Base-by-base conservation (phyloP, 768 basidiomycete genomes). In the Leccinum ochraceum region DNA sequence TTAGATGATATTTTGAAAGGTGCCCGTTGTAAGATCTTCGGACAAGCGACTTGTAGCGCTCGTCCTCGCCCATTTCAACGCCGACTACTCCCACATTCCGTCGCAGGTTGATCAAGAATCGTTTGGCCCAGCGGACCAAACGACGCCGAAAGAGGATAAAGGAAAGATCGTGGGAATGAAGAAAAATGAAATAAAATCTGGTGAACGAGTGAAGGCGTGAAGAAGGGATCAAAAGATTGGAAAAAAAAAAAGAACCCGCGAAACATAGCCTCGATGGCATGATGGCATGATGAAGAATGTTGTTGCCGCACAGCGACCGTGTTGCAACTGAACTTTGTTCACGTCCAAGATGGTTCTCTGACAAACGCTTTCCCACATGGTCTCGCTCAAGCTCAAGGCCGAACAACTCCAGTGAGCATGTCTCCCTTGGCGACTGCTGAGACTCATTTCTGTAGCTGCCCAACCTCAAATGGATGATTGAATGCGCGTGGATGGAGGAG, bases 351-450 rank as follows among this genome's bases (percentile, higher is more conserved):
- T 32, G 30, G 0, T 32, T 39, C 10, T 36, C 36, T 36, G 11
- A 14, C 16, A 37, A 37, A 37, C 37, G 3, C 37, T 37, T 37
- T 37, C 37, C 37, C 37, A 16, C 37, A 37, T 42, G 39, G 16
- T 42, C 8, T 42, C 39, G 6, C 37, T n/a, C 37, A 39, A 39
- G 37, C 37, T 39, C 39, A 44, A 42, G 17, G 17, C 39, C 39
- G 17, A 42, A n/a, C 39, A 42, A 42, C 37, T 37, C 14, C 14
- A 39, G 37, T 44, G 42, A n/a, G 8, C 42, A 20, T 42, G 39
- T 17, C 66, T 75, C 0, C 73, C 68, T 34, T 69, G 65, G 17
- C 39, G 39, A 42, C 8, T 42, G 37, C 37, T 37, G 2, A 30
- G 30, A 30, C 7, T 28, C 28, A 28, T 28, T 28, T 28, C 28